phyloP scores from a whole-genome alignment of 129 eudicot species.

The Pulicaria dysenterica region DNA sequence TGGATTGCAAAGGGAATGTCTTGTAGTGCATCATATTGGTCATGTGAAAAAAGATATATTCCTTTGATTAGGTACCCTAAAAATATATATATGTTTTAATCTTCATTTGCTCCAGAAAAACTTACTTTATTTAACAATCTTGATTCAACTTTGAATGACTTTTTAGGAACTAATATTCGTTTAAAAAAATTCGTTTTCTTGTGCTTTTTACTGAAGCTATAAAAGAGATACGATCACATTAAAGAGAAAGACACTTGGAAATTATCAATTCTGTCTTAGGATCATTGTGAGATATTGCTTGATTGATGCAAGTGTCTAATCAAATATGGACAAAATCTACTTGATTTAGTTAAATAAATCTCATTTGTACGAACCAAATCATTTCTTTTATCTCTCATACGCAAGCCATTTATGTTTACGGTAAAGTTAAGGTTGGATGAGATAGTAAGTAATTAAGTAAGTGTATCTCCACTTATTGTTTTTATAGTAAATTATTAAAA shows the following conservation, averaged over 20 bases:
- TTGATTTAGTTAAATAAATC: not conserved
- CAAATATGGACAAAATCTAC: constrained; percentile 3
- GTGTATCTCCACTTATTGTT: too few species aligned
- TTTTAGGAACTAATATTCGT: constrained; percentile 14
- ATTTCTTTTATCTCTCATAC: not conserved
- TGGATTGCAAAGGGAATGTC: constrained; percentile 27
- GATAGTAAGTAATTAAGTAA: not conserved
- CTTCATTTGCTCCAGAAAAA: not conserved
- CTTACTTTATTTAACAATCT: not conserved
- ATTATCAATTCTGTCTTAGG: not conserved
- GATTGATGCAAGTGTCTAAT: constrained; percentile 1
- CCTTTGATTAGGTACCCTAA: constrained; percentile 31
- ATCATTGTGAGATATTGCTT: constrained; percentile 18
- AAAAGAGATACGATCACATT: constrained; percentile 26
- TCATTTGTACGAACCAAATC: not conserved
- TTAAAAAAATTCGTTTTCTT: constrained; percentile 1
- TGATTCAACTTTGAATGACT: constrained; percentile 24
- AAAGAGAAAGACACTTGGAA: constrained; percentile 21
- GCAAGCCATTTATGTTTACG: not conserved
- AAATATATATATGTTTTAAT: constrained; percentile 10
- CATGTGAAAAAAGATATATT: constrained; percentile 22
- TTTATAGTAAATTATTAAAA: too few species aligned
- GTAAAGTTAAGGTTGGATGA: constrained; percentile 22
- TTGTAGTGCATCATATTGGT: constrained; percentile 26
- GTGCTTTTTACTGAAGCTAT: constrained; percentile 20